phyloP scores from a whole-genome alignment of 441 rosid genomes.

The Euphorbia celastroides region DNA sequence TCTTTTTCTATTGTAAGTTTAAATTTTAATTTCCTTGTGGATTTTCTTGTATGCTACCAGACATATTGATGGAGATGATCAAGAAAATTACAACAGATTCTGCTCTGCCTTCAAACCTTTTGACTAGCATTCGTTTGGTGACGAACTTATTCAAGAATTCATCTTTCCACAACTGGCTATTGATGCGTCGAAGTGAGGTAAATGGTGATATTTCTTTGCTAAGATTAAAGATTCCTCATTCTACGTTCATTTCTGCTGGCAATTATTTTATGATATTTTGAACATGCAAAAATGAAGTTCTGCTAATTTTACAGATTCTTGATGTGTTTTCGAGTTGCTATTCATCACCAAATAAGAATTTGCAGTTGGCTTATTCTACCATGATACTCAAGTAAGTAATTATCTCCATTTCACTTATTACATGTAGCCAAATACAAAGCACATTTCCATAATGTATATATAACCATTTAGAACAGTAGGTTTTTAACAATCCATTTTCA shows the following conservation, averaged over 20 bases:
- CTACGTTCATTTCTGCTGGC: too few relatives aligned
- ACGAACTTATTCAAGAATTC: constrained; percentile 82
- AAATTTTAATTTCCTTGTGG: constrained; percentile 15
- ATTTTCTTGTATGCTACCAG: constrained; percentile 31
- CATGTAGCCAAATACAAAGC: background rate
- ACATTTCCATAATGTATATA: too few relatives aligned
- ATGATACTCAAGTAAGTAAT: constrained; percentile 81
- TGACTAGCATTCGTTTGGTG: constrained; percentile 73
- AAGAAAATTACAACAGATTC: constrained; percentile 54
- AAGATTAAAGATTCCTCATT: constrained; percentile 8
- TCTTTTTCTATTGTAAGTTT: constrained; percentile 3
- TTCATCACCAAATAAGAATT: constrained; percentile 79
- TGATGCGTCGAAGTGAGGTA: constrained; percentile 72
- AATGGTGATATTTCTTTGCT: constrained; percentile 18
- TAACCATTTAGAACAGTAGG: too few relatives aligned
- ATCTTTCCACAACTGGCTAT: constrained; percentile 63
- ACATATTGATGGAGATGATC: constrained; percentile 55
- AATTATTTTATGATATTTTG: background rate
- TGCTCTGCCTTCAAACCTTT: constrained; percentile 67
- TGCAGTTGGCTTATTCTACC: constrained; percentile 87
- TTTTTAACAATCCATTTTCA: too few relatives aligned
- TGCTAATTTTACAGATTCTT: constrained; percentile 62
- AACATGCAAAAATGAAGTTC: background rate
- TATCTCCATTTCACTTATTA: constrained; percentile 11
- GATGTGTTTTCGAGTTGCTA: constrained; percentile 75